Evolutionary conservation across 176 grass and related monocot species (phyloP), one percentile per base, ranked within the genome.

Genomic region (Aechmea fasciata): DNA sequence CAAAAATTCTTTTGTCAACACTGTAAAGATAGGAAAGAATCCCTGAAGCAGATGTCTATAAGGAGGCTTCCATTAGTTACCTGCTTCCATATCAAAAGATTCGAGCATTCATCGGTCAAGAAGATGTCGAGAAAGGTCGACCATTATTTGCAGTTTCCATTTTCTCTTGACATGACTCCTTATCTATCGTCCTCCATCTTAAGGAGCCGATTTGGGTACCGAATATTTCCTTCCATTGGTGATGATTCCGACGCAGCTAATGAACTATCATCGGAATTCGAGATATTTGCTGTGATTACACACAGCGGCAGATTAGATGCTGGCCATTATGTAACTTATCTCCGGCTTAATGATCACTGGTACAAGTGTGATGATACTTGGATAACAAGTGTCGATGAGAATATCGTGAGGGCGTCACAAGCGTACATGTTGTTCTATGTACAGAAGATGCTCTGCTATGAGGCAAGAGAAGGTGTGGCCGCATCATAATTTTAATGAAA

Each of bases 351-450:
- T 57, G 84, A 89, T 65, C 77, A 80, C 71, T 99, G 94, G 94
- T 99, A 93, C 76, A 92, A 86, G 77, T 99, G 94, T 64, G 94
- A 99, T 79, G 94, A 93, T 85, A 84, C 94, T 22, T 99, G 89
- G 94, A 81, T 99, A 63, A 88, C 85, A 25, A 83, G 79, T 41
- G 94, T 99, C 64, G 85, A 87, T 19, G 94, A 99, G 80, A 91
- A 80, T 63, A 83, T 78, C 28, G 82, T 99, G 49, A 92, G 89
- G 65, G 81, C 73, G 23, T 87, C 86, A 50, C 94, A 99, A 52
- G 94, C 94, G 8, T 93, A 99, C 76, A 99, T 99, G 94, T 87
- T 99, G 53, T 99, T 90, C 75, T 99, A 99, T 83, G 94, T 99
- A 64, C 94, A 93, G 82, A 93, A 90, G 81, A 86, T 85, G 41